phyloP scores from a whole-genome alignment of 2,329 filamentous ascomycete species.

The Pseudogymnoascus sp. region DNA sequence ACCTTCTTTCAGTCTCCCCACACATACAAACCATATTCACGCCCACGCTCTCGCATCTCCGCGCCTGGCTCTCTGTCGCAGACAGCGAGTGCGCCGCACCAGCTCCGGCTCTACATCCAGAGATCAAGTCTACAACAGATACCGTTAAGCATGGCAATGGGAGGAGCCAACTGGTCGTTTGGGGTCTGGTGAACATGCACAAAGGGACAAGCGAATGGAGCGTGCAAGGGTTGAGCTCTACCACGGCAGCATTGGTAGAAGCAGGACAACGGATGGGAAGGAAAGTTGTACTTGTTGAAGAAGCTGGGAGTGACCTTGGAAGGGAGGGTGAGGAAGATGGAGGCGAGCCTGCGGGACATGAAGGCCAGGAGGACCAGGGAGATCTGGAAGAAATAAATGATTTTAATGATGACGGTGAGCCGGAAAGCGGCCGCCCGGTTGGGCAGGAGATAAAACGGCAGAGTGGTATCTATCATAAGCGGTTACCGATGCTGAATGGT shows the following conservation, averaged over 20 bases:
- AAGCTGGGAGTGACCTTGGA: constrained; percentile 16
- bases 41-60: constrained; percentile 66
- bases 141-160: constrained; percentile 29
- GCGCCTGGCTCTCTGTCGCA: constrained; percentile 59
- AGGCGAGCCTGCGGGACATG: constrained; percentile 32
- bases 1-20: constrained; percentile 58
- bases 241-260: constrained; percentile 55
- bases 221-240: constrained; percentile 59
- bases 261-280: constrained; percentile 41
- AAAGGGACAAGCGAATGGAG: constrained; percentile 65
- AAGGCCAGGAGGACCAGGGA: constrained; percentile 25
- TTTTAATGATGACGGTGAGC: constrained; percentile 23
- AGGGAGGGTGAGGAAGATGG: constrained; percentile 20
- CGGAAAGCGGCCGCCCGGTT: constrained; percentile 24
- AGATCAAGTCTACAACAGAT: background rate
- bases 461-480: constrained; percentile 31
- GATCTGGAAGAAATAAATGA: constrained; percentile 14
- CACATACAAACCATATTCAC: constrained; percentile 65
- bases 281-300: constrained; percentile 40
- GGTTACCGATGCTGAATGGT: constrained; percentile 54
- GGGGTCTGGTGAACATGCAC: constrained; percentile 59
- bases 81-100: constrained; percentile 29
- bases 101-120: constrained; percentile 24
- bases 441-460: constrained; percentile 29
- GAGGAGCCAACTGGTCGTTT: constrained; percentile 45